These are phyloP conservation scores for Colletotrichum chlorophyti DNA, from an alignment of 2,329 filamentous ascomycete species.

Conservation along the genomic window DNA sequence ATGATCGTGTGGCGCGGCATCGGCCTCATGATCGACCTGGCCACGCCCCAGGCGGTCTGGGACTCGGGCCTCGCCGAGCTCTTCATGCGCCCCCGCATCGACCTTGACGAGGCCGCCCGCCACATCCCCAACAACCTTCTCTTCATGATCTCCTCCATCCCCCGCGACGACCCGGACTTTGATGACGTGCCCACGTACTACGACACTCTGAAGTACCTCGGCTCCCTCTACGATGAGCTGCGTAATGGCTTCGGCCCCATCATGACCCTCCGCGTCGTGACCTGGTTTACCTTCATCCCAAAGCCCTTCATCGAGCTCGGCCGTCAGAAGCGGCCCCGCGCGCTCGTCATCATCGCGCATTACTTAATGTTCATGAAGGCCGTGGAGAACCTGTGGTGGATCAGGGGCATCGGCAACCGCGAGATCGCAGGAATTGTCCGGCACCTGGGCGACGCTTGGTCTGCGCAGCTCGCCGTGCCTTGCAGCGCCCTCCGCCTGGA, in stretches of 20 bases:
- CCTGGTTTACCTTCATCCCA: conserved; percentile 60
- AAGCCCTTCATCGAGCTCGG: conserved; percentile 51
- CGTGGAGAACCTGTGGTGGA: conserved; percentile 55
- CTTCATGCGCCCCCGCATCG: conserved; percentile 56
- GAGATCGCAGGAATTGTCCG: conserved; percentile 52
- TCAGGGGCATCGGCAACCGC: conserved; percentile 50
- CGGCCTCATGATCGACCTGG: conserved; percentile 53
- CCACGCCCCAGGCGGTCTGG: conserved; percentile 37
- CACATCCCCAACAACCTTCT: conserved; percentile 56
- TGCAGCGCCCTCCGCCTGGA: conserved; percentile 42
- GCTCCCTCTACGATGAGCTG: conserved; percentile 59
- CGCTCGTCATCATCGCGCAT: conserved; percentile 59
- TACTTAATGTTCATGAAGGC: conserved; percentile 59
- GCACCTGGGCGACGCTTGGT: conserved; percentile 48
- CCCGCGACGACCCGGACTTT: conserved; percentile 48
- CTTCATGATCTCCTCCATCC: conserved; percentile 55
- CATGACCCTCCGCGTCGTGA: conserved; percentile 57
- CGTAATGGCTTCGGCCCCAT: conserved; percentile 49
- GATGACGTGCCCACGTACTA: conserved; percentile 49
- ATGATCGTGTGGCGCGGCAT: conserved; percentile 63
- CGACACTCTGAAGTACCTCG: conserved; percentile 54
- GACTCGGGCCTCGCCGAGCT: conserved; percentile 53
- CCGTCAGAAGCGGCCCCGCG: conserved; percentile 48
- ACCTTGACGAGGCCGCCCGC: conserved; percentile 47
- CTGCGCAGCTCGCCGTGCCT: conserved; percentile 48